Evolutionary conservation across 179 eudicot genomes (phyloP), one percentile per base, ranked within the genome.

Genomic region (Silene vulgaris): DNA sequence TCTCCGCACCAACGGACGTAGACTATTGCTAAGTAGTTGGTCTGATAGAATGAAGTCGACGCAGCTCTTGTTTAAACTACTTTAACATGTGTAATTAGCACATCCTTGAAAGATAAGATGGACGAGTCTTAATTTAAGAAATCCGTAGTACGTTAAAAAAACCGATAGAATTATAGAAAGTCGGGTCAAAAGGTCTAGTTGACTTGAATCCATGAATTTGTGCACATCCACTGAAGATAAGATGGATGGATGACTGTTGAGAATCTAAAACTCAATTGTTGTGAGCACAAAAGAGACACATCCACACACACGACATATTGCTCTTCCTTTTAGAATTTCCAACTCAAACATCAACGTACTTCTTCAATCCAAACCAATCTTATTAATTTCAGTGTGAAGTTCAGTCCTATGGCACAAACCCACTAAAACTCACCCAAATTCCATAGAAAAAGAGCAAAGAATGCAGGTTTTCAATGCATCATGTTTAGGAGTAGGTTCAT

Each of bases 381-480:
- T 43, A 52, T 16, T 13, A 66, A 26, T 19, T 17, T 61, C 20
- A 45, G 16, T 32, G 62, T 21, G 40, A 54, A 68, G 28, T 23
- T 71, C 48, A 80, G 69, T 80, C 43, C 19, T 72, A 74, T 77
- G 80, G 75, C 80, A 76, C 23, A n/a, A 71, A 54, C 61, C 45
- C 79, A 75, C 21, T 76, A 76, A 65, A 40, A 29, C 8, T 13
- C 12, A 17, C 52, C 19, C 43, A 65, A 9, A 65, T 7, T 61
- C 16, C 29, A 12, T 26, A n/a, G 6, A 17, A 23, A 48, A 32
- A 4, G 29, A 8, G 0, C 8, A 28, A 40, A 75, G 19, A 52
- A 87, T 89, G 90, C 84, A 84, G 40, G 70, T 86, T 60, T 81
- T 85, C 59, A 77, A 72, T 75, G 81, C 89, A 56, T 85, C 90